Percentiles rank a stretch among this genome's conserved stretches.
Evolutionary conservation across 2,329 filamentous ascomycete species (phyloP).

Genomic region (Colletotrichum salicis): DNA sequence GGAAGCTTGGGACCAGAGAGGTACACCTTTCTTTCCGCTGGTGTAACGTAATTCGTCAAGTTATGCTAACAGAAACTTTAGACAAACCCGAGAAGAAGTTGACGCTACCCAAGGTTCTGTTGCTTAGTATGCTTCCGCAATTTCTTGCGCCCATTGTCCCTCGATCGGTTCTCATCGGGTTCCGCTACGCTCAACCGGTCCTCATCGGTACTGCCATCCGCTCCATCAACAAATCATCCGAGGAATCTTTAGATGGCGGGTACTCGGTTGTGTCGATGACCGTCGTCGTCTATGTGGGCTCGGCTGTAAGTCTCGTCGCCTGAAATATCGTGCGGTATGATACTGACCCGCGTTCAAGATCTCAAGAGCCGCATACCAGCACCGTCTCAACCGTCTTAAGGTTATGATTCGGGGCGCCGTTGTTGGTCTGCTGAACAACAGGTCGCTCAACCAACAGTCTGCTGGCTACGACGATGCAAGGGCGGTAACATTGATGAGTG

Average conservation of each 20-base stretch:
- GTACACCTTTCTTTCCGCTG: background rate
- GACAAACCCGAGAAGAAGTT: conserved; percentile 9
- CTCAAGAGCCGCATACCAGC: background rate
- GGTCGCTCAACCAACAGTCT: background rate
- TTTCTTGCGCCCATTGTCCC: conserved; percentile 13
- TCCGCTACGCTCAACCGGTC: conserved; percentile 22
- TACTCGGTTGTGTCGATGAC: background rate
- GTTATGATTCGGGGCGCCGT: conserved; percentile 11
- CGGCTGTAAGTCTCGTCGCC: background rate
- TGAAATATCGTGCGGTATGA: too few relatives aligned
- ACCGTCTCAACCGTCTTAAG: conserved; percentile 16
- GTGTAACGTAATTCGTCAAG: background rate
- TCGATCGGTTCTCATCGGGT: conserved; percentile 10
- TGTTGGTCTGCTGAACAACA: conserved; percentile 18
- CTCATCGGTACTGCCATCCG: conserved; percentile 12
- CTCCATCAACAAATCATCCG: background rate
- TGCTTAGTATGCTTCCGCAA: background rate
- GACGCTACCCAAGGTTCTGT: conserved; percentile 2
- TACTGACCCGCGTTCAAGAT: background rate
- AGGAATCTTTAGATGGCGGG: background rate
- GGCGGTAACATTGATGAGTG: conserved; percentile 35
- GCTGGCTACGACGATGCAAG: background rate
- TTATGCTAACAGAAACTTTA: background rate
- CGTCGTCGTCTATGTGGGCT: conserved; percentile 7
- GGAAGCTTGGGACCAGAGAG: conserved; percentile 18